Base-by-base conservation (phyloP, 306 rosid genomes). In the Arachis stenosperma region DNA sequence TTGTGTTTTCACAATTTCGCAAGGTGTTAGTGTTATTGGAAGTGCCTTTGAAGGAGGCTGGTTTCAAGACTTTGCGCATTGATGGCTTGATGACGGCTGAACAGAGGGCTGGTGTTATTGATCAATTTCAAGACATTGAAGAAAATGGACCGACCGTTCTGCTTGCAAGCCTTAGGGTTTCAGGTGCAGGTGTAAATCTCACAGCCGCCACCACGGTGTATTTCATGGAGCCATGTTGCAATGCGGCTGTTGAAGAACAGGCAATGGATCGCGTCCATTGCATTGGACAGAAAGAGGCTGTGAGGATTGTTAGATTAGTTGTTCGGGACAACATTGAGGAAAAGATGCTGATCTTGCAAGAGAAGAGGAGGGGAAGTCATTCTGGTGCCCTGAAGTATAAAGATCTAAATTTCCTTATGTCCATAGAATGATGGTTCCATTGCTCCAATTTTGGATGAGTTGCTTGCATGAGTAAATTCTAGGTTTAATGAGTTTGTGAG, bases 171-270 rank as follows among this genome's bases (percentile, higher is more conserved):
- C 88, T 92, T 12, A 88, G 70, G 78, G 88, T 95, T 39, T 79
- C 97, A 63, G 86, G 95, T 65, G 67, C 92, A 11, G 96, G 95
- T 7, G 86, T 92, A 77, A 88, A 92, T 72, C 91, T 92, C 0
- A 85, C 96, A 2, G 87, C 95, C 9, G 96, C 98, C 30, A 84
- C 92, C 14, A 84, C 84, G 55, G 88, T 92, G 14, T 92, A 88
- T 84, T 79, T 90, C 40, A 82, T 90, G 78, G 98, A 92, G 81
- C 98, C 98, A 8, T 92, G 98, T 96, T 92, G 95, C 96, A 88
- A 90, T 69, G 90, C 92, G 1, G 95, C 90, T 2, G 88, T 90
- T 27, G 96, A 92, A 79, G 96, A 88, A 70, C 98, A 90, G 15
- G 95, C 97, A 30, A 92, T 90, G 90, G 96, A 90, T 61, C 90